Evolutionary conservation across 1,139 yeast genomes (phyloP).

Genomic region (Candida sanyaensis): DNA sequence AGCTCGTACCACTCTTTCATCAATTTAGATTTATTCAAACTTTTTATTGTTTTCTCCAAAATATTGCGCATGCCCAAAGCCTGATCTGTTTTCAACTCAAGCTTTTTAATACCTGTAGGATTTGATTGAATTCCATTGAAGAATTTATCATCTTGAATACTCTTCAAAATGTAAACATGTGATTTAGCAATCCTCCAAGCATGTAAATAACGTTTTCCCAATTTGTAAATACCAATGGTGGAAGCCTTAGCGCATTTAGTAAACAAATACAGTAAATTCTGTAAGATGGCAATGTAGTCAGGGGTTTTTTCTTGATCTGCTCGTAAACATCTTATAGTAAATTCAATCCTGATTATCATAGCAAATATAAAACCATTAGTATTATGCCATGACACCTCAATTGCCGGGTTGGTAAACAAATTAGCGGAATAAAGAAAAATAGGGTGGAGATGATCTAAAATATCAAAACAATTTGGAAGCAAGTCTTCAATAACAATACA

Average conservation of each 20-base stretch:
- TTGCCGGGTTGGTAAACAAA: slow-evolving; percentile 32
- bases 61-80: slow-evolving; percentile 4
- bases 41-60: slow-evolving; percentile 2
- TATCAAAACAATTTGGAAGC: slow-evolving; percentile 25
- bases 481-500: slow-evolving; percentile 23
- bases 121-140: slow-evolving; percentile 13
- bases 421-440: slow-evolving; percentile 36
- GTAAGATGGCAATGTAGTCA: slow-evolving; percentile 19
- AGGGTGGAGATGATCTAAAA: slow-evolving; percentile 26
- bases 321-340: slow-evolving; percentile 23
- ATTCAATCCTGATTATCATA: slow-evolving; percentile 18
- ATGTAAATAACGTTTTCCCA: slow-evolving; percentile 38
- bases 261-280: slow-evolving; percentile 18
- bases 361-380: slow-evolving; percentile 28
- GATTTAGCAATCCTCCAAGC: slow-evolving; percentile 45
- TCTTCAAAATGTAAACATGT: slow-evolving; percentile 28
- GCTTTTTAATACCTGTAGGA: slow-evolving; percentile 11
- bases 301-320: slow-evolving; percentile 15
- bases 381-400: slow-evolving; percentile 30
- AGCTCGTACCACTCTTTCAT: slow-evolving; percentile 9
- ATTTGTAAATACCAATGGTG: slow-evolving; percentile 23
- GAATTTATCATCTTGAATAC: slow-evolving; percentile 22
- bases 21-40: slow-evolving; percentile 7
- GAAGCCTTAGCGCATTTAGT: slow-evolving; percentile 21
- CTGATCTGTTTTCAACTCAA: slow-evolving; percentile 15